Evolutionary conservation across 2,329 filamentous ascomycete genomes (phyloP).

Genomic region (Claviceps sp.): DNA sequence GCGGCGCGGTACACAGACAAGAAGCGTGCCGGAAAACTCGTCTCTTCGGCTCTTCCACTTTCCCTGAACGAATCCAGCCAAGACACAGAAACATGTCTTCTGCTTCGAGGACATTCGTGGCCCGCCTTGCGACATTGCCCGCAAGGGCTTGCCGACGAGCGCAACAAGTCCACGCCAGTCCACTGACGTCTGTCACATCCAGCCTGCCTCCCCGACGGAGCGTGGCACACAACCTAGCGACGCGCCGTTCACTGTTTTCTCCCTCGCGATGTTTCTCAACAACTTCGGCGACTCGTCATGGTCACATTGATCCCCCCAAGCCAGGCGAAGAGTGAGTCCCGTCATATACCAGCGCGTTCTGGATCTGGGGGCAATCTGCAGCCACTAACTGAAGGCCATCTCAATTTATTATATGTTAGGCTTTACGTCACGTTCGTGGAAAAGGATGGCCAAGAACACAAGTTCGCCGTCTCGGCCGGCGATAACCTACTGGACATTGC

Average conservation of each 20-base stretch:
- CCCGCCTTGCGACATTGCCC: slow-evolving; percentile 20
- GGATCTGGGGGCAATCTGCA: background rate
- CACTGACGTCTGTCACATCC: background rate
- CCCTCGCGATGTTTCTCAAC: slow-evolving; percentile 47
- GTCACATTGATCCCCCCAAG: slow-evolving; percentile 72
- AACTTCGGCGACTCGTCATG: slow-evolving; percentile 49
- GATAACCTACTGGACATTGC: slow-evolving; percentile 94
- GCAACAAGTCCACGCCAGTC: slow-evolving; percentile 13
- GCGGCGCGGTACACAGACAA: background rate
- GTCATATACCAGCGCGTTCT: background rate
- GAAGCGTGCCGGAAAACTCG: background rate
- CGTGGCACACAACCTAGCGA: background rate
- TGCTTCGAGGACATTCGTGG: slow-evolving; percentile 19
- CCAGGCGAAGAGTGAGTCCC: slow-evolving; percentile 77
- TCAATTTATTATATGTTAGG: slow-evolving; percentile 29
- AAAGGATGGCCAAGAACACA: slow-evolving; percentile 67
- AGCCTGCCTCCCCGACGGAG: background rate
- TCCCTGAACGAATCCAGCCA: background rate
- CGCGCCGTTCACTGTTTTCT: background rate
- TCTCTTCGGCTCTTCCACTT: background rate
- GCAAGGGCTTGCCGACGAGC: slow-evolving; percentile 16
- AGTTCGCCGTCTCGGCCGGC: slow-evolving; percentile 68
- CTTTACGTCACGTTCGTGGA: slow-evolving; percentile 86
- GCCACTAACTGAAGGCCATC: background rate
- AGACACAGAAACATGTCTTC: slow-evolving; percentile 14